phyloP scores from a whole-genome alignment of 148 eudicot species.

The Heliamphora exappendiculata region DNA sequence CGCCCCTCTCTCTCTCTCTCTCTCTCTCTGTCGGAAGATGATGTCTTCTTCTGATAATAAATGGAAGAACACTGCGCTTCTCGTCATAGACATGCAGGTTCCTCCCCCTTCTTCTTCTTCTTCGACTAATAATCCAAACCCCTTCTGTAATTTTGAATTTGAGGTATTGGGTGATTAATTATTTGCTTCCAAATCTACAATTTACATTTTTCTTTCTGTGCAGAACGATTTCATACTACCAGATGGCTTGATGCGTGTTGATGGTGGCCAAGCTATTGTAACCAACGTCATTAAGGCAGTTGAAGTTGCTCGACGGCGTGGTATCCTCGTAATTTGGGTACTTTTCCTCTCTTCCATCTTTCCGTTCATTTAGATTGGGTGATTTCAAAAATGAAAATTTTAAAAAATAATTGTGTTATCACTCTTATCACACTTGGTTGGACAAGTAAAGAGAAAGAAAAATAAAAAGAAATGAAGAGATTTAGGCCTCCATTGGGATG shows the following conservation, averaged over 20 bases:
- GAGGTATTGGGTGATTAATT: background rate
- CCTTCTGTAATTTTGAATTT: background rate
- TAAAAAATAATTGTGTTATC: no score
- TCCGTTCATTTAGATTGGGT: no score
- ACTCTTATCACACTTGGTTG: no score
- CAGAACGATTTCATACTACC: conserved; percentile 83
- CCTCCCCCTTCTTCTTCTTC: background rate
- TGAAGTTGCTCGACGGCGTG: conserved; percentile 71
- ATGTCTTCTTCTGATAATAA: conserved; percentile 10
- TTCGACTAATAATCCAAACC: background rate
- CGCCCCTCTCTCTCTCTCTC: background rate
- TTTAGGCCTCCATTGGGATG: no score
- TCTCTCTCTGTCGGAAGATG: conserved; percentile 1
- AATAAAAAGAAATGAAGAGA: no score
- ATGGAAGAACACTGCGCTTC: conserved; percentile 74
- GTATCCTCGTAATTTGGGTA: conserved; percentile 87
- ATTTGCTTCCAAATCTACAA: background rate
- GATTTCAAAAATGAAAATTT: no score
- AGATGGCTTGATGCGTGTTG: conserved; percentile 46
- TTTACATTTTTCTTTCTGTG: background rate
- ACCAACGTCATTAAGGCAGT: conserved; percentile 79
- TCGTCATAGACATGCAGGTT: conserved; percentile 96
- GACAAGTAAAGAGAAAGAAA: no score
- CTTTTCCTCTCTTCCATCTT: background rate
- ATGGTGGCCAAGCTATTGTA: conserved; percentile 69